Percentiles rank a stretch among this genome's conserved stretches.
These are phyloP conservation scores for Alisma plantagoaquatica DNA, from an alignment of 106 monocot genomes.

Conservation along the genomic window DNA sequence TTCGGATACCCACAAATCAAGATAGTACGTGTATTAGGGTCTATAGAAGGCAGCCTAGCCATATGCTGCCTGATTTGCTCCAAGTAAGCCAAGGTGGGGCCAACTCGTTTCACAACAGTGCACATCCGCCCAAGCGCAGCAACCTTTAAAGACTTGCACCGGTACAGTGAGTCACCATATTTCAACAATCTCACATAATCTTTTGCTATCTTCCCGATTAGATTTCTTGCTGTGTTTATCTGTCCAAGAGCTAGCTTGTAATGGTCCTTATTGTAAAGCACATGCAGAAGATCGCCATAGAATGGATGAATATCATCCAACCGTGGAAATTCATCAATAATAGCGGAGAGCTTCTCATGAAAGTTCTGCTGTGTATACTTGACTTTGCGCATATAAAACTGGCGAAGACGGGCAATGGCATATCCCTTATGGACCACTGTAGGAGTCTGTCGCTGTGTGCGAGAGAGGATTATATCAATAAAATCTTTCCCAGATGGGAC, in stretches of 20 bases:
- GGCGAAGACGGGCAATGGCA: constrained; percentile 70
- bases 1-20: constrained; percentile 95
- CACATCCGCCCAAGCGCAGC: constrained; percentile 95
- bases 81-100: constrained; percentile 85
- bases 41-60: constrained; percentile 95
- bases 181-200: constrained; percentile 90
- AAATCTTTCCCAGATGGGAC: constrained; percentile 85
- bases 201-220: constrained; percentile 74
- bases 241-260: constrained; percentile 98
- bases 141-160: constrained; percentile 92
- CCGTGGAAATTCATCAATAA: constrained; percentile 87
- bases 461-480: constrained; percentile 83
- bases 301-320: constrained; percentile 90
- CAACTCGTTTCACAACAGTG: constrained; percentile 66
- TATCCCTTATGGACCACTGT: constrained; percentile 99
- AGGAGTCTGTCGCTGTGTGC: constrained; percentile 96
- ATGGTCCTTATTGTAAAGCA: constrained; percentile 95
- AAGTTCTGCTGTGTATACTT: constrained; percentile 85
- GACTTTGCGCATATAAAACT: constrained; percentile 97
- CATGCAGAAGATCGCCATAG: constrained; percentile 85
- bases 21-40: constrained; percentile 85
- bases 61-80: constrained; percentile 93
- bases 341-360: constrained; percentile 77
- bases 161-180: constrained; percentile 89
- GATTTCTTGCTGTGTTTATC: constrained; percentile 83